phyloP scores from a whole-genome alignment of 345 rosid species.

The Passiflora organensis region DNA sequence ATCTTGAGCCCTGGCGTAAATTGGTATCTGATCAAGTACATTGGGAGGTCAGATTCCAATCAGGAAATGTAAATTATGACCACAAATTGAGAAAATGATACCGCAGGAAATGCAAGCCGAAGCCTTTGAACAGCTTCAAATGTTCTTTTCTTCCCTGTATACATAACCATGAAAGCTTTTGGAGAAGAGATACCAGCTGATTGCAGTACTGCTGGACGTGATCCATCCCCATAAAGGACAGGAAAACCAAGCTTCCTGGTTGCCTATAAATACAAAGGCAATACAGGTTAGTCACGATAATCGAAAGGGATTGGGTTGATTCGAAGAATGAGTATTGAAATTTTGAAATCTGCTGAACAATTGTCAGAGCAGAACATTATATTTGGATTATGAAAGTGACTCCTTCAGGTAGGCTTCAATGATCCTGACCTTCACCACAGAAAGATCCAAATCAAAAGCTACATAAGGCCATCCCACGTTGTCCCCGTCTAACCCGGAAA shows the following conservation, averaged over 20 bases:
- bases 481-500: slow-evolving; percentile 56
- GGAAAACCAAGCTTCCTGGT: slow-evolving; percentile 85
- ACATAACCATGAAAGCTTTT: slow-evolving; percentile 91
- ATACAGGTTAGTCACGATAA: background rate
- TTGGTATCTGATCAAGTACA: slow-evolving; percentile 54
- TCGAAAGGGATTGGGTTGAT: background rate
- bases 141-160: slow-evolving; percentile 72
- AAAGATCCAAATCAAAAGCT: slow-evolving; percentile 87
- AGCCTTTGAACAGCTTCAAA: slow-evolving; percentile 84
- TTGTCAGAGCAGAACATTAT: background rate
- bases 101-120: slow-evolving; percentile 81
- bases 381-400: background rate
- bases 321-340: background rate
- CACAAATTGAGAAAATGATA: slow-evolving; percentile 32
- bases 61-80: no score
- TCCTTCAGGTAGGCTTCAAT: background rate
- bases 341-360: background rate
- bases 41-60: slow-evolving; percentile 11
- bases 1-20: slow-evolving; percentile 90
- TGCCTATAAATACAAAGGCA: slow-evolving; percentile 37
- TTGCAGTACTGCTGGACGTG: slow-evolving; percentile 73
- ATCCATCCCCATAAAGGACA: slow-evolving; percentile 83
- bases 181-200: slow-evolving; percentile 88
- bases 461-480: slow-evolving; percentile 68
- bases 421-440: slow-evolving; percentile 73